Base-by-base conservation (phyloP, 2,329 filamentous ascomycete species). In the Xylogone sp. region DNA sequence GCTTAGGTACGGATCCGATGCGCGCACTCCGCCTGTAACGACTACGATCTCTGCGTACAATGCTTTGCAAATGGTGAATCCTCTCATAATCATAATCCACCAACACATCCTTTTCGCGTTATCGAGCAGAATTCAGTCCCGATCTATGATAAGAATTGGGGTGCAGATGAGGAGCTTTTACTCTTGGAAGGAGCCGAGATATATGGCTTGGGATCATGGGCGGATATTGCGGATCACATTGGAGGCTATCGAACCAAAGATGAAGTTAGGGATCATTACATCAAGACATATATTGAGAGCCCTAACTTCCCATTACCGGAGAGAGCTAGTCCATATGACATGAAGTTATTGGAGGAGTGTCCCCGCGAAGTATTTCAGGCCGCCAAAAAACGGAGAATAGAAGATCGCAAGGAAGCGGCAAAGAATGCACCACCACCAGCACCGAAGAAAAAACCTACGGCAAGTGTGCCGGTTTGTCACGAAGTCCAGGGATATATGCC, bases 401-500 rank as follows among this genome's bases (percentile, higher is more conserved):
- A 99, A 68, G 86, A 95, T 60, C 83, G 91, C 57, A 91, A 95
- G 64, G 90, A 97, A 56, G 86, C 84, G 1, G 87, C 89, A 42
- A 96, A 94, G 70, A 88, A 87, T 55, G 88, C 90, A 8, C 84
- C 90, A 1, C 86, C 90, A 1, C 79, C 91, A 34, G 88, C 90
- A 21, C 90, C 93, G 1, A 96, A 97, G 71, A 92, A 93, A 61
- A 97, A 97, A 66, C 94, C 94, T 0, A 97, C 93, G 0, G 92
- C 92, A 8, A 96, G 89, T 74, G 91, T 97, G 2, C 94, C 94
- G 0, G 87, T 91, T 29, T 99, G 94, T 69, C 94, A 99, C 74
- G 94, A 99, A 70, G 94, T 99, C 34, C 91, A 97, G 70, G 94
- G 94, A 2, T 99, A 96, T 68, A 99, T 99, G 94, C 94, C 94